These are phyloP conservation scores for Hordeum pubiflorum DNA, from an alignment of 202 grass and related monocot species.

Conservation along the genomic window DNA sequence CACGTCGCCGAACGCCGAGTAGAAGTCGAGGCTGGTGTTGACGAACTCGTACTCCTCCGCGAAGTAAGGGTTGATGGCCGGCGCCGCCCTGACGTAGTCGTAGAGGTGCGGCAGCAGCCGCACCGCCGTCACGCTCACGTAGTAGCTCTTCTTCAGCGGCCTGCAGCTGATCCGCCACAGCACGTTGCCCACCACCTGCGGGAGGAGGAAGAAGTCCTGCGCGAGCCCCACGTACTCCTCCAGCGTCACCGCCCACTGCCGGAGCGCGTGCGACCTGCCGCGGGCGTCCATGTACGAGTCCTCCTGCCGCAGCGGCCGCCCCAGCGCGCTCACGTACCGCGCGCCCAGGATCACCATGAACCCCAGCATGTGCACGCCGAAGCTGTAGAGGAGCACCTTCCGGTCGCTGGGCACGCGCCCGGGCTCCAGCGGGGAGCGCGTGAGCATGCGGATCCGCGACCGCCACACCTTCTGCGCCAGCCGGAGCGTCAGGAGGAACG, in stretches of 20 bases:
- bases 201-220: constrained; percentile 82
- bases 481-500: constrained; percentile 66
- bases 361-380: constrained; percentile 41
- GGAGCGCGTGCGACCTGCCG: constrained; percentile 57
- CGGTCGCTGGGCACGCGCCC: constrained; percentile 72
- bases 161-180: constrained; percentile 76
- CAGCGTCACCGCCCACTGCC: constrained; percentile 68
- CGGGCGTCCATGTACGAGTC: constrained; percentile 55
- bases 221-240: constrained; percentile 77
- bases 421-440: constrained; percentile 68
- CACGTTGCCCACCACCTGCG: constrained; percentile 78
- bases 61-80: constrained; percentile 90
- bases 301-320: constrained; percentile 38
- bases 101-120: constrained; percentile 81
- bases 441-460: constrained; percentile 67
- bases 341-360: constrained; percentile 52
- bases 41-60: constrained; percentile 90
- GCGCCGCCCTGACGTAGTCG: constrained; percentile 63
- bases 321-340: constrained; percentile 41
- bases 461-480: constrained; percentile 84
- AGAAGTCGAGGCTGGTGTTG: constrained; percentile 86
- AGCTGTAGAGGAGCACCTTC: constrained; percentile 47
- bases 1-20: constrained; percentile 77
- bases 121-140: constrained; percentile 68
- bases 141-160: constrained; percentile 73